These are phyloP conservation scores for Mycena chlorophos DNA, from an alignment of 768 basidiomycete species.

Conservation along the genomic window DNA sequence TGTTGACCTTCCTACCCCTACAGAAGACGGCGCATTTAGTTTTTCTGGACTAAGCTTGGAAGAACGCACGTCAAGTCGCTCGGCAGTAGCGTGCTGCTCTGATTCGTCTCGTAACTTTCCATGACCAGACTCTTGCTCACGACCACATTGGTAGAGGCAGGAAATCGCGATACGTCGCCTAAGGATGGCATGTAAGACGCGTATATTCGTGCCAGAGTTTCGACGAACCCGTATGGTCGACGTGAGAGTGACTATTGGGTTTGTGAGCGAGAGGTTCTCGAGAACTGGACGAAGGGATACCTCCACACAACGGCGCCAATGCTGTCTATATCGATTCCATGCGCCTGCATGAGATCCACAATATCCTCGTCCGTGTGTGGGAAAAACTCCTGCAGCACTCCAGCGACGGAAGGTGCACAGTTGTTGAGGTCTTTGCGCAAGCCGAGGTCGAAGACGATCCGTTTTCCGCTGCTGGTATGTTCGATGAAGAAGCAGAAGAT, in stretches of 20 bases:
- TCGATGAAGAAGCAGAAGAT: slow-evolving; percentile 18
- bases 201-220: background rate
- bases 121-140: slow-evolving; percentile 4
- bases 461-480: slow-evolving; percentile 1
- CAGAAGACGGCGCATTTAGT: background rate
- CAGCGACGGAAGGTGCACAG: slow-evolving; percentile 2
- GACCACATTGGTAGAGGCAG: slow-evolving; percentile 8
- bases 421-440: slow-evolving; percentile 12
- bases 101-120: slow-evolving; percentile 6
- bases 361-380: background rate
- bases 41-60: background rate
- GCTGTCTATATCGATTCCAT: background rate
- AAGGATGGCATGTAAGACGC: background rate
- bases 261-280: background rate
- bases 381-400: background rate
- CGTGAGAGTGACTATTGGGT: slow-evolving; percentile 3
- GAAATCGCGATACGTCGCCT: slow-evolving; percentile 20
- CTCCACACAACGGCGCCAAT: slow-evolving; percentile 4
- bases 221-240: slow-evolving; percentile 2
- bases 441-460: slow-evolving; percentile 19
- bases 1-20: slow-evolving; percentile 10
- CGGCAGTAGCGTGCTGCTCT: slow-evolving; percentile 6
- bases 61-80: slow-evolving; percentile 14
- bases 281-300: background rate
- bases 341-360: background rate